Percentiles rank a stretch among this genome's conserved stretches.
Evolutionary conservation across 78 protist genomes (phyloP).

Genomic region (Planoprotostelium fungivorum): DNA sequence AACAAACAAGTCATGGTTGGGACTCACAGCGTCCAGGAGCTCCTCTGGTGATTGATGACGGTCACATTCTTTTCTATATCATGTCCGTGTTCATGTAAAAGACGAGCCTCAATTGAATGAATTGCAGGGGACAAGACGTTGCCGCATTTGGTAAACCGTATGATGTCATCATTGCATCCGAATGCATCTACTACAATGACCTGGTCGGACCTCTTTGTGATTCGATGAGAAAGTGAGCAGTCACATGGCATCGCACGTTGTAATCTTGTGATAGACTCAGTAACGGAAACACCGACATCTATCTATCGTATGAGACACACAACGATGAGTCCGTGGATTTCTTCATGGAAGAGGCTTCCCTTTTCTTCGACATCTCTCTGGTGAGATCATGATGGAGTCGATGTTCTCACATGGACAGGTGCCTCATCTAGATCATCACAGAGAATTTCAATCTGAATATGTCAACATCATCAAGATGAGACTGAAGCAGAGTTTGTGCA

Average conservation of each 20-base stretch:
- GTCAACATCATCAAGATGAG: no score
- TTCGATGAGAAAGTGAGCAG: neutral
- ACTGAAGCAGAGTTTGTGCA: no score
- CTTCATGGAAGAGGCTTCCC: neutral
- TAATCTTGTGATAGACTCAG: neutral
- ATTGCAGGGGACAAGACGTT: neutral
- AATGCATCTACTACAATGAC: neutral
- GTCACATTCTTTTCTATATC: neutral
- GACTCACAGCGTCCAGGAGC: neutral
- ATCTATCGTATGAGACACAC: neutral
- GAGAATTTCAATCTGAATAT: no score
- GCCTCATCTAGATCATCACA: no score
- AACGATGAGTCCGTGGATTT: neutral
- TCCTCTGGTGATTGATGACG: neutral
- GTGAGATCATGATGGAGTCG: no score
- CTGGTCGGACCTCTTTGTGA: neutral
- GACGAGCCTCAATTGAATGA: neutral
- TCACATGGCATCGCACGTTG: no score
- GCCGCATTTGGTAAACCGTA: neutral
- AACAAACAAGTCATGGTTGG: neutral
- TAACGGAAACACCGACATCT: neutral
- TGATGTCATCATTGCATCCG: neutral
- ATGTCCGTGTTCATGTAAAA: neutral
- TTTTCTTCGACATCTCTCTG: neutral
- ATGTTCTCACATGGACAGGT: no score